These are phyloP conservation scores for Marsdenia floribunda DNA, from an alignment of 257 asterid genomes.

Conservation along the genomic window DNA sequence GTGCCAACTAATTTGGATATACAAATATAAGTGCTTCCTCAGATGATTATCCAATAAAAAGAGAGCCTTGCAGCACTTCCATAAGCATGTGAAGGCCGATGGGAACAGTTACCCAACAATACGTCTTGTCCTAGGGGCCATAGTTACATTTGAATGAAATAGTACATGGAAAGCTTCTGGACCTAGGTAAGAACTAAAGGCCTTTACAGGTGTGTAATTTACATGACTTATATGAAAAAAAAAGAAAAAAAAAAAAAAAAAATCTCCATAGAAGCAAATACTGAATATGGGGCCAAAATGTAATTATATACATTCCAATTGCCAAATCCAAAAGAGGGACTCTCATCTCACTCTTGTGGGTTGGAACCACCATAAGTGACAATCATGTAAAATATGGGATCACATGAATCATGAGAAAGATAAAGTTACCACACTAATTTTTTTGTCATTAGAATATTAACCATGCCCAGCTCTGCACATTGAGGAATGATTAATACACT, in stretches of 20 bases:
- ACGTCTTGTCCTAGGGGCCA: conserved; percentile 1
- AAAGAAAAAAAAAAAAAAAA: neutral
- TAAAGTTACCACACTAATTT: conserved; percentile 1
- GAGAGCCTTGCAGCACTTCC: conserved; percentile 4
- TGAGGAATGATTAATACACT: conserved; percentile 6
- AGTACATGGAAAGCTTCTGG: neutral
- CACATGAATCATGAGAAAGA: neutral
- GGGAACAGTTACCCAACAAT: neutral
- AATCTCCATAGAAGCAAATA: conserved; percentile 11
- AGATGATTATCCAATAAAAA: neutral
- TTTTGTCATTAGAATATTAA: neutral
- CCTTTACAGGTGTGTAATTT: neutral
- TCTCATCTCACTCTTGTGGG: neutral
- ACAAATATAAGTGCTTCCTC: neutral
- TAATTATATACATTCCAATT: conserved; percentile 14
- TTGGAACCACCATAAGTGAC: conserved; percentile 6
- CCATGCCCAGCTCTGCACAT: conserved; percentile 4
- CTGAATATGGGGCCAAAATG: conserved; percentile 16
- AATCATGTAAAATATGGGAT: conserved; percentile 15
- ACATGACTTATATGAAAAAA: conserved; percentile 1
- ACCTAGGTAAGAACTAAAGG: conserved; percentile 11
- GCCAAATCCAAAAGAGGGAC: conserved; percentile 7
- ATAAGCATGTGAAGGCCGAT: neutral
- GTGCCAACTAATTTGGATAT: neutral
- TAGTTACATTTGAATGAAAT: neutral